Evolutionary conservation across 306 rosid species (phyloP).

Genomic region (Trifolium repens): DNA sequence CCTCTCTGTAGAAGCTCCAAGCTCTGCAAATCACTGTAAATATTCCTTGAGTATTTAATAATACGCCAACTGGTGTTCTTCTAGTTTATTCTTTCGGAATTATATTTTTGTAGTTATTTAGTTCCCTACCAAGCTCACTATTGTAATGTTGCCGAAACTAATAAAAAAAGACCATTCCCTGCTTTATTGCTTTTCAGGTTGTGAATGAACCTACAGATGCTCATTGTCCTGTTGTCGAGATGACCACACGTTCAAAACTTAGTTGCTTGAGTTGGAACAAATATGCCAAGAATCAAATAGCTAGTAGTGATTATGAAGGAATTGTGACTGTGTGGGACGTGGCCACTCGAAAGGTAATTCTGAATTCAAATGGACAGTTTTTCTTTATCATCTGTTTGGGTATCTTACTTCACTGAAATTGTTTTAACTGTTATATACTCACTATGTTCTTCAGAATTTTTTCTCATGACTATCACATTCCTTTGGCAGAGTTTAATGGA

Average conservation of each 20-base stretch:
- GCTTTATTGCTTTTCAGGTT: constrained; percentile 63
- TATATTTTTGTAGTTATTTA: background rate
- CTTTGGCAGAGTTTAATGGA: constrained; percentile 87
- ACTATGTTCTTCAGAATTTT: constrained; percentile 11
- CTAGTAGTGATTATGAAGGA: constrained; percentile 99
- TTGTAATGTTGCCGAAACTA: constrained; percentile 26
- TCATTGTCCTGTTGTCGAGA: constrained; percentile 93
- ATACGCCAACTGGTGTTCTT: background rate
- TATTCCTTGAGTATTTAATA: constrained; percentile 7
- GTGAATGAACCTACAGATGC: constrained; percentile 86
- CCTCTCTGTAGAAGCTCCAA: background rate
- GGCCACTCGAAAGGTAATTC: constrained; percentile 82
- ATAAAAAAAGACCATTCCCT: constrained; percentile 23
- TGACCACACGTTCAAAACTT: constrained; percentile 95
- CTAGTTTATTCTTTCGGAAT: background rate
- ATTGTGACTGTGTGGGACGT: constrained; percentile 98
- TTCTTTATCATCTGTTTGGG: constrained; percentile 30
- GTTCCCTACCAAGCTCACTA: constrained; percentile 10
- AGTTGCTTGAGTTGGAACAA: constrained; percentile 99
- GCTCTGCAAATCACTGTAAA: constrained; percentile 14
- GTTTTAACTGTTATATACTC: constrained; percentile 18
- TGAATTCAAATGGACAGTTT: constrained; percentile 33
- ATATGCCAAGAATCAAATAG: constrained; percentile 84
- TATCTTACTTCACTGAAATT: constrained; percentile 19
- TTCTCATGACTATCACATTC: constrained; percentile 31